Percentiles rank a stretch among this genome's conserved stretches.
Conservation (phyloP, 2,329 filamentous ascomycete species). For the Cytospora piceae region DNA sequence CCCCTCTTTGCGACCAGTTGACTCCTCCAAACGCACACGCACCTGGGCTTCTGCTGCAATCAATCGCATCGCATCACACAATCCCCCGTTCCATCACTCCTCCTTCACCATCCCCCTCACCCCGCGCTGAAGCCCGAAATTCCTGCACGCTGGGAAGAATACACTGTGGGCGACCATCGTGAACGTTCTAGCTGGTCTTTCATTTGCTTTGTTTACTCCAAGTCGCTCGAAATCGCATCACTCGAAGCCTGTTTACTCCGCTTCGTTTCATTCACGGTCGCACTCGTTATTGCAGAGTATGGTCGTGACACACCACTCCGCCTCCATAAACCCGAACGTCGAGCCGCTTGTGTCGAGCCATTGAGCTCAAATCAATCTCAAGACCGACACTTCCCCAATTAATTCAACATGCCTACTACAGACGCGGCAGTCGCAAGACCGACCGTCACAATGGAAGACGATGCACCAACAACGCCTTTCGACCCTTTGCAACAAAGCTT, state of each 20-base stretch:
- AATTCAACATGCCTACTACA: constrained; percentile 19
- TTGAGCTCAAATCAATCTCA: background rate
- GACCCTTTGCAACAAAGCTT: constrained; percentile 56
- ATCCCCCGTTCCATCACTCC: background rate
- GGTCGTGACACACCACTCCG: constrained; percentile 7
- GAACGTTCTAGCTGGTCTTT: constrained; percentile 1
- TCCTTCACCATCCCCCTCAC: background rate
- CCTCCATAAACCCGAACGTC: background rate
- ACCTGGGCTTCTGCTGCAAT: background rate
- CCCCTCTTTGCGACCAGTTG: background rate
- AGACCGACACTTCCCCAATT: background rate
- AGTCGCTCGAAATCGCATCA: constrained; percentile 5
- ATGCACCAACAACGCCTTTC: constrained; percentile 22
- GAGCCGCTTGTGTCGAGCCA: background rate
- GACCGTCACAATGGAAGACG: constrained; percentile 13
- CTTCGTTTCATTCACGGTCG: constrained; percentile 18
- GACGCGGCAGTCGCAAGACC: constrained; percentile 21
- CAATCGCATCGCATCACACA: background rate
- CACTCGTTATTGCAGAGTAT: constrained; percentile 20
- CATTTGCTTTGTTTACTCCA: background rate
- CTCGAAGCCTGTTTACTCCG: constrained; percentile 8
- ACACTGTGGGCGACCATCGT: background rate
- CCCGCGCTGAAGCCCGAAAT: background rate
- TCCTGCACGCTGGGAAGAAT: background rate
- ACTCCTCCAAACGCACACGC: background rate